Conservation (phyloP, 345 rosid species). For the Gossypium thurberi region DNA sequence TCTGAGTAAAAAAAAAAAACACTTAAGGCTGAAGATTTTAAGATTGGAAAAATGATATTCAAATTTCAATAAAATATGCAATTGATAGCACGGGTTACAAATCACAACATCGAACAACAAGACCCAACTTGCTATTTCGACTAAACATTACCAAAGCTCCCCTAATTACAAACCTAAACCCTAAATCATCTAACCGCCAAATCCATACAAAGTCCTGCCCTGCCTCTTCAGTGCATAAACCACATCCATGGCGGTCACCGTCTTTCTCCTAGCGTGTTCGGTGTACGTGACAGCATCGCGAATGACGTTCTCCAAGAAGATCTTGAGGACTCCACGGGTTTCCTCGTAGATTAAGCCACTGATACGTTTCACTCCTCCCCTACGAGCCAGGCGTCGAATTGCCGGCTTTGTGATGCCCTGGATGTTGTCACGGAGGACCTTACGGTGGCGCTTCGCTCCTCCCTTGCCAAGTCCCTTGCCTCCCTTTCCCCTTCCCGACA, state of each 20-base stretch:
- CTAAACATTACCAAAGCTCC: not conserved
- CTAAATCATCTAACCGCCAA: not conserved
- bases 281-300: not conserved
- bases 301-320: not conserved
- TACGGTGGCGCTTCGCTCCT: not conserved
- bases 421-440: not conserved
- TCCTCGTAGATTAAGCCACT: not conserved
- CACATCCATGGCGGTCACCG: not conserved
- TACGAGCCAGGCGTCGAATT: not conserved
- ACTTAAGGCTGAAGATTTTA: no score
- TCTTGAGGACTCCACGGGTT: not conserved
- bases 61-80: not conserved
- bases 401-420: not conserved
- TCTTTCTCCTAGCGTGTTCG: not conserved
- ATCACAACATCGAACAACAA: not conserved
- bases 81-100: not conserved
- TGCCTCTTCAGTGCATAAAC: not conserved
- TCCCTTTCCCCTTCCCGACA: not conserved
- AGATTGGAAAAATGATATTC: not conserved
- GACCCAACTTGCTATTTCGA: not conserved
- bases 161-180: not conserved
- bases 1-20: no score
- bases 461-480: not conserved
- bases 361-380: not conserved
- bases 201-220: not conserved